phyloP scores from a whole-genome alignment of 2,329 filamentous ascomycete genomes.

The Fusarium sp. region DNA sequence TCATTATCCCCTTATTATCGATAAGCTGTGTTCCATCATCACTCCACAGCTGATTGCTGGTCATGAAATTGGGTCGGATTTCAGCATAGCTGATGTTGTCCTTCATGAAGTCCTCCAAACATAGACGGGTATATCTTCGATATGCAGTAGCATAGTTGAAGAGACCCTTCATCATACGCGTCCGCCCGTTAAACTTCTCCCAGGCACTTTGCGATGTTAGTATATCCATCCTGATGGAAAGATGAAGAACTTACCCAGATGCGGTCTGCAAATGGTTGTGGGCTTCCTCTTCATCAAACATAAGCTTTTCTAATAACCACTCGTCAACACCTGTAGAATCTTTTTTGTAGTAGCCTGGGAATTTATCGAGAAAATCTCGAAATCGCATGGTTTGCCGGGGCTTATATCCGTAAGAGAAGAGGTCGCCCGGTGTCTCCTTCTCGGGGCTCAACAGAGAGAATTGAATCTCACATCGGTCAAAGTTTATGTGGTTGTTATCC shows the following conservation, averaged over 20 bases:
- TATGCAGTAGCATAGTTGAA: constrained; percentile 75
- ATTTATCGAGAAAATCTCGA: constrained; percentile 54
- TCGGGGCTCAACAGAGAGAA: constrained; percentile 63
- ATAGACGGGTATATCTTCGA: constrained; percentile 67
- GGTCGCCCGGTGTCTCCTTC: constrained; percentile 52
- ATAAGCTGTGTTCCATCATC: constrained; percentile 66
- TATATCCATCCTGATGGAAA: background rate
- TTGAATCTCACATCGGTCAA: constrained; percentile 68
- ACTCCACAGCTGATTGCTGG: constrained; percentile 68
- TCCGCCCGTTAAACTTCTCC: constrained; percentile 74
- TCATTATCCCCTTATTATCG: constrained; percentile 69
- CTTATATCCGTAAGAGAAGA: constrained; percentile 64
- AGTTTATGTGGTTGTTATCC: constrained; percentile 55
- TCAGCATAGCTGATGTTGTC: constrained; percentile 79
- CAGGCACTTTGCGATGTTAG: constrained; percentile 58
- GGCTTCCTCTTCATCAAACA: constrained; percentile 70
- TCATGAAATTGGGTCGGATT: constrained; percentile 76
- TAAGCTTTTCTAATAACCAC: constrained; percentile 72
- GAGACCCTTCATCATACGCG: constrained; percentile 77
- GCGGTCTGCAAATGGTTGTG: constrained; percentile 63
- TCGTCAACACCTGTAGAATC: constrained; percentile 49
- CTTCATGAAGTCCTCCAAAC: constrained; percentile 69
- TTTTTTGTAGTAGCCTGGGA: constrained; percentile 43
- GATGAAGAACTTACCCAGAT: constrained; percentile 59
- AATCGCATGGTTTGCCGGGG: constrained; percentile 59